Base-by-base conservation (phyloP, 1,284 basidiomycete species). In the Puccinia novopanici region DNA sequence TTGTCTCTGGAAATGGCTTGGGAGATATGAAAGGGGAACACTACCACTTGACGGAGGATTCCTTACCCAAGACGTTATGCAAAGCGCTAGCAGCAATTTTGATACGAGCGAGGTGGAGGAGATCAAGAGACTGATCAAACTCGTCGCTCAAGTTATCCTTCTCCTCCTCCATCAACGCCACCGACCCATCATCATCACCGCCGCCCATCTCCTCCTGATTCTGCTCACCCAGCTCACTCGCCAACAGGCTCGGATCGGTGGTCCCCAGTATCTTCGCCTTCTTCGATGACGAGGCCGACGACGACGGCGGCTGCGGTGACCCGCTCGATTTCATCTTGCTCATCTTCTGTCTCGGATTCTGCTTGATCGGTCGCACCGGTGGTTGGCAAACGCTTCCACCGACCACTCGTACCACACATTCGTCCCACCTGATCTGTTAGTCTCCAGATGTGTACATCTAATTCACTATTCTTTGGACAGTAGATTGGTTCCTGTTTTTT, bases 381-480 rank as follows among this genome's bases (percentile, higher is more conserved):
- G 63, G 90, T 98, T 88, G 87, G 93, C 50, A 72, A 37, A 98
- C 3, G 92, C 91, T 84, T 98, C 95, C 0, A 94, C 95, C 84
- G 91, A 91, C 97, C 97, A 99, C 86, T 99, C 97, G 87, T 98
- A 99, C 97, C 97, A 99, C 10, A 99, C 94, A 84, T 90, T 45
- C 91, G 89, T 82, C 91, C 83, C 17, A 83, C 82, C 48, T 83
- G 89, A 85, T 92, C 92, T 0, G 94, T 95, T 81, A 98, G 87
- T 42, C 97, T 91, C 96, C 97, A 99, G 74, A 99, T 90, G 75
- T 93, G 92, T 12, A 98, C 93, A 80, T 94, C 92, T 22, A 99
- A 87, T 86, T 99, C 96, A 34, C 93, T 91, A 84, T 93, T 91
- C 81, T 92, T 92, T 15, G 97, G 96, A 0, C 99, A 89, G 85